Percentiles rank a stretch among this genome's conserved stretches.
phyloP scores from a whole-genome alignment of 148 eudicot genomes.

The Rheum nobile region DNA sequence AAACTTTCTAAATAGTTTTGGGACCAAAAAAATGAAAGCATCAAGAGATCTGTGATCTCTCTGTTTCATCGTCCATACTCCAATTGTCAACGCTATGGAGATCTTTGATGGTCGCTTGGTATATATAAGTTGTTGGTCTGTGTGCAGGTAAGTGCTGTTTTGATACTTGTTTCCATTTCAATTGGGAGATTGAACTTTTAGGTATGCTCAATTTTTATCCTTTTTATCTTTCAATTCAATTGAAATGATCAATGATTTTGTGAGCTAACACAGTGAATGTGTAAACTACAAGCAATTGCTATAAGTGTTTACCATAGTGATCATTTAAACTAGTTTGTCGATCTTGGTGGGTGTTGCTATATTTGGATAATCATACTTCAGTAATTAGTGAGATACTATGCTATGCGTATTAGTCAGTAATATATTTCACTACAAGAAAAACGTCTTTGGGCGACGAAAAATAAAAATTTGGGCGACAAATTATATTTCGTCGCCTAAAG shows the following conservation, averaged over 20 bases:
- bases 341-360: neutral
- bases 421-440: no score
- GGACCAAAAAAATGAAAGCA: slow-evolving; percentile 10
- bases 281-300: no score
- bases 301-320: neutral
- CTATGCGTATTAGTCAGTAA: no score
- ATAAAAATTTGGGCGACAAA: no score
- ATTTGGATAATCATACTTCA: neutral
- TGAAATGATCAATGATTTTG: no score
- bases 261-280: no score
- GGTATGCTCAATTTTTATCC: neutral
- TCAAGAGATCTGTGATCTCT: slow-evolving; percentile 24
- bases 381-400: neutral
- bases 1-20: neutral
- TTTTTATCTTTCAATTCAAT: no score
- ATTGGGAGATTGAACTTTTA: slow-evolving; percentile 5
- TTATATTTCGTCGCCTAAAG: no score
- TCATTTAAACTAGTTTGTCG: no score
- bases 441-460: no score
- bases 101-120: neutral
- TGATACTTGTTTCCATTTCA: neutral
- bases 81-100: neutral
- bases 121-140: slow-evolving; percentile 17
- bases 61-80: slow-evolving; percentile 21
- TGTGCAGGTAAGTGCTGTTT: neutral